Conservation (phyloP, 1,284 basidiomycete genomes). For the Puccinia triticina region DNA sequence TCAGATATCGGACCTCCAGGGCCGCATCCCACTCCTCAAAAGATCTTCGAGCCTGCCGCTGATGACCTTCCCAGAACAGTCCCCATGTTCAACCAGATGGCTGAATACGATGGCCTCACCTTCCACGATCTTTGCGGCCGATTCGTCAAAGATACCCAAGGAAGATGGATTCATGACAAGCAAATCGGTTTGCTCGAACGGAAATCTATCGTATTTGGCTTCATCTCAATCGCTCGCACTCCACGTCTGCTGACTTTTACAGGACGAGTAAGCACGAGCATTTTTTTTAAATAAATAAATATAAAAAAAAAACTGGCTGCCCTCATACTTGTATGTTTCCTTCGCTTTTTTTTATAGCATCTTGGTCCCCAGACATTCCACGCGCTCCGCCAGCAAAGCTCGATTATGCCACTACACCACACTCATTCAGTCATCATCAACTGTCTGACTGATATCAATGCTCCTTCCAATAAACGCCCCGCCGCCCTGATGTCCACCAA, state of each 20-base stretch:
- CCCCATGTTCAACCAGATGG: conserved; percentile 18
- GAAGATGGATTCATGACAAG: conserved; percentile 34
- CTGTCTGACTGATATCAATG: conserved; percentile 26
- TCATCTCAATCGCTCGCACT: conserved; percentile 18
- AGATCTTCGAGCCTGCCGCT: conserved; percentile 17
- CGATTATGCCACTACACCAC: conserved; percentile 8
- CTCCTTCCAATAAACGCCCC: conserved; percentile 17
- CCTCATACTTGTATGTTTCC: not conserved
- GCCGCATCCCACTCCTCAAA: not conserved
- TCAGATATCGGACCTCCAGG: conserved; percentile 33
- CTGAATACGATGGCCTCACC: conserved; percentile 41
- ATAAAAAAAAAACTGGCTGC: not conserved
- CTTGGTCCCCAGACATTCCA: conserved; percentile 13
- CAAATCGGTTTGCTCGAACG: conserved; percentile 36
- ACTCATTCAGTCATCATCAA: conserved; percentile 7
- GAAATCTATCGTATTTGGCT: conserved; percentile 24
- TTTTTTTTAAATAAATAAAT: not conserved
- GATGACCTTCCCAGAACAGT: conserved; percentile 31
- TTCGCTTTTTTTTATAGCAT: not conserved
- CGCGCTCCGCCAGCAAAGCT: not conserved
- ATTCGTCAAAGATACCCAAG: conserved; percentile 25
- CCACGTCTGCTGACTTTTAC: conserved; percentile 26
- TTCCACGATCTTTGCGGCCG: conserved; percentile 34
- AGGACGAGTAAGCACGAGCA: conserved; percentile 5
- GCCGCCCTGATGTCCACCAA: not conserved